Percentiles rank a stretch among this genome's conserved stretches.
These are phyloP conservation scores for Backusella australiensis DNA, from an alignment of 192 early-diverging fungal species.

Conservation along the genomic window DNA sequence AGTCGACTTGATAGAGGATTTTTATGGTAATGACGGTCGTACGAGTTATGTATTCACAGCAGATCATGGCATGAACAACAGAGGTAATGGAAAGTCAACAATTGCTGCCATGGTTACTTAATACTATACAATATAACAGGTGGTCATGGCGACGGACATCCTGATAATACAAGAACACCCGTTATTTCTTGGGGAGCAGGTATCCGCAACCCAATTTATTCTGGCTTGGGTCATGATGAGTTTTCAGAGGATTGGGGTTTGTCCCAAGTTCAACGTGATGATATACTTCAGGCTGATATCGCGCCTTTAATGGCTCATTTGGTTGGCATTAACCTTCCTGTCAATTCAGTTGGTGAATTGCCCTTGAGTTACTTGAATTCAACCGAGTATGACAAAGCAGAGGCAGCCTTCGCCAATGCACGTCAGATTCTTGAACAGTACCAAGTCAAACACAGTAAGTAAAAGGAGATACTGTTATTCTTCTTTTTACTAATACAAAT, in stretches of 20 bases:
- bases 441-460: constrained; percentile 70
- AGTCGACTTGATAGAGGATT: constrained; percentile 68
- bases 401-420: constrained; percentile 78
- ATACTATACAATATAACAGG: constrained; percentile 36
- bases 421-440: constrained; percentile 85
- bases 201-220: constrained; percentile 59
- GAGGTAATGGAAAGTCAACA: constrained; percentile 43
- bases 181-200: constrained; percentile 95
- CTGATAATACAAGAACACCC: constrained; percentile 93
- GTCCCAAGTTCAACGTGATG: constrained; percentile 60
- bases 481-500: neutral
- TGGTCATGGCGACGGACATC: constrained; percentile 93
- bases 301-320: constrained; percentile 92
- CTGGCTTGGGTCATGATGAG: constrained; percentile 68
- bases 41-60: constrained; percentile 92
- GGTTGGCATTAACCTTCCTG: constrained; percentile 82
- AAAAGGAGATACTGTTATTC: neutral
- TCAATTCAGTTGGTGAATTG: constrained; percentile 92
- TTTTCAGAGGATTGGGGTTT: constrained; percentile 75
- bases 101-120: neutral
- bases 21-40: constrained; percentile 75
- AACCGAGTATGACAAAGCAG: constrained; percentile 70
- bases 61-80: constrained; percentile 96
- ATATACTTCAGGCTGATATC: constrained; percentile 94
- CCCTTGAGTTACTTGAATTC: constrained; percentile 78